Percentiles rank a stretch among this genome's conserved stretches.
Conservation (phyloP, 106 monocot genomes). For the Dactylorhiza incarnata region DNA sequence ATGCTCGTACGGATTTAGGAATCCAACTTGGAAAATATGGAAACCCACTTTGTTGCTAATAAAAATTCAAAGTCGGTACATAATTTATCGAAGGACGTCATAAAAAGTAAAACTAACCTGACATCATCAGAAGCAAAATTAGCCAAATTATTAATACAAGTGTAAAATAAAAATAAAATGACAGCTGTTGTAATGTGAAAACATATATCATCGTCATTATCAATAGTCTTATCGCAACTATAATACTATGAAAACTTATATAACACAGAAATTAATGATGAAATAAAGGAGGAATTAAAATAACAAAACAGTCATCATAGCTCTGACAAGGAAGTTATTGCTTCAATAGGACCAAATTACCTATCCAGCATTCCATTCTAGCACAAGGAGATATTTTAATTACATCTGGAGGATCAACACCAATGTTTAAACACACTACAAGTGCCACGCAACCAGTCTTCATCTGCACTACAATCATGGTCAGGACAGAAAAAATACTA, state of each 20-base stretch:
- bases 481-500: constrained; percentile 12
- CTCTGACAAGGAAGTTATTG: not conserved
- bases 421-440: constrained; percentile 91
- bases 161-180: not conserved
- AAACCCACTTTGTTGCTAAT: not conserved
- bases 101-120: not conserved
- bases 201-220: not conserved
- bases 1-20: not conserved
- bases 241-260: not conserved
- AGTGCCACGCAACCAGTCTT: constrained; percentile 95
- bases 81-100: not conserved
- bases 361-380: constrained; percentile 99
- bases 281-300: not conserved
- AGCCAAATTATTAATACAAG: not conserved
- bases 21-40: not conserved
- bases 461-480: constrained; percentile 59
- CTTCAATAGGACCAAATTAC: constrained; percentile 27
- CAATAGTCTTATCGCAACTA: no score
- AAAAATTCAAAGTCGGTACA: not conserved
- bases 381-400: constrained; percentile 99
- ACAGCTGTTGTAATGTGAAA: not conserved
- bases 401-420: constrained; percentile 93
- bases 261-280: not conserved
- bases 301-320: no score
- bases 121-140: not conserved